Evolutionary conservation across 352 stramenopile genomes (phyloP), one percentile per base, ranked within the genome.

Genomic region (Globisporangium megalacanthum): DNA sequence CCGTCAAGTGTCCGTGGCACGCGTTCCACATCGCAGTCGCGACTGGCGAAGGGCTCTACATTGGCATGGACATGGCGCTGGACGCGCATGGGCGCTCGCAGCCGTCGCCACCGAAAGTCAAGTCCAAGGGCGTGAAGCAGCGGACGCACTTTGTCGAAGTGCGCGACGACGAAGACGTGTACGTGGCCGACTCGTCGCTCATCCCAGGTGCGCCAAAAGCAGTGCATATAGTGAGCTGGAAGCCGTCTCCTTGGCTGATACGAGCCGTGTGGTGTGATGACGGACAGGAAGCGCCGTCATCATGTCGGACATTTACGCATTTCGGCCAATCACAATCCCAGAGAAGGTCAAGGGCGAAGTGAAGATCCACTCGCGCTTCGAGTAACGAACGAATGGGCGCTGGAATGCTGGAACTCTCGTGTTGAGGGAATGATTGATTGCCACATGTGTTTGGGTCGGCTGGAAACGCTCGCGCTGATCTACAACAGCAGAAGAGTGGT

Each of bases 71-170:
- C 52, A 86, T 89, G 77, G 68, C 66, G 9, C 76, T 87, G 45
- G 75, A 66, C 3, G 42, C 72, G 13, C 61, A 55, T 6, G 79
- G 78, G 35, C 80, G 83, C 48, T 62, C 85, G 13, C 56, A 80
- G 58, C 60, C 75, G 3, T 79, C 80, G 46, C 63, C 66, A 4
- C 79, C 83, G 1, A 63, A 66, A 52, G 62, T 95, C 39, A 92
- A 93, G 58, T 88, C 75, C 54, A 93, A 95, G 61, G 83, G 85
- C 45, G 76, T 92, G 44, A 93, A 90, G 63, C 85, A 95, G 71
- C 79, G 85, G 47, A 92, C 81, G 9, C 85, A 93, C 64, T 84
- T 86, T 31, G 79, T 95, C 36, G 56, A 90, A 49, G 56, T 92
- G 22, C 78, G 77, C 46, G 76, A 90, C 48, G 78, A 68, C 25